Conservation (phyloP, 768 basidiomycete genomes). For the Pulveroboletus ravenelii region DNA sequence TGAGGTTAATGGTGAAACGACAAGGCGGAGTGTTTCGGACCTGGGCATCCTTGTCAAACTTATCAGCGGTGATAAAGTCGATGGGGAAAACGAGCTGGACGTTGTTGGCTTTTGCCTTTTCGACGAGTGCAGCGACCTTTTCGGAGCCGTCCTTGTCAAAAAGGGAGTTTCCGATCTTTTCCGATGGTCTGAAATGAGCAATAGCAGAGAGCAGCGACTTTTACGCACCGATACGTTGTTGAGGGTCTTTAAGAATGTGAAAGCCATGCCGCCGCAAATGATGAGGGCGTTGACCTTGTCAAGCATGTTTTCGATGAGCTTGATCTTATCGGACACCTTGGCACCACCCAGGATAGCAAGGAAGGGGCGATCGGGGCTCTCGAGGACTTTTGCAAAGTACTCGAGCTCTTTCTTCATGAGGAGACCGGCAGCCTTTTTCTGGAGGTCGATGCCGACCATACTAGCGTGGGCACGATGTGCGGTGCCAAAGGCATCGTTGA, state of each 20-base stretch:
- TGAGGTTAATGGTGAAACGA: slow-evolving; percentile 1
- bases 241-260: slow-evolving; percentile 96
- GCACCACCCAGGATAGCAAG: slow-evolving; percentile 97
- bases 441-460: slow-evolving; percentile 95
- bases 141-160: slow-evolving; percentile 86
- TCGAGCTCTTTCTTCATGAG: slow-evolving; percentile 98
- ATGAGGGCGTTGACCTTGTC: slow-evolving; percentile 98
- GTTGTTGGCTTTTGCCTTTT: slow-evolving; percentile 87
- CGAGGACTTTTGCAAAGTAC: slow-evolving; percentile 96
- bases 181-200: slow-evolving; percentile 6
- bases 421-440: slow-evolving; percentile 91
- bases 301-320: slow-evolving; percentile 97
- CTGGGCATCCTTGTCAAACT: slow-evolving; percentile 89
- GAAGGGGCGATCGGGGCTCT: slow-evolving; percentile 92
- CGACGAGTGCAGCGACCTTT: slow-evolving; percentile 78
- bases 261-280: slow-evolving; percentile 97
- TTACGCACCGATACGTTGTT: slow-evolving; percentile 63
- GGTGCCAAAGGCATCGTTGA: slow-evolving; percentile 99
- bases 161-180: slow-evolving; percentile 85
- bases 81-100: slow-evolving; percentile 95
- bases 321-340: slow-evolving; percentile 98
- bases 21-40: slow-evolving; percentile 36
- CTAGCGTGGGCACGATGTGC: slow-evolving; percentile 98
- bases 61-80: slow-evolving; percentile 92
- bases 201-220: not conserved